Conservation (phyloP, 2,329 filamentous ascomycete genomes). For the Pseudogymnoascus sp. region DNA sequence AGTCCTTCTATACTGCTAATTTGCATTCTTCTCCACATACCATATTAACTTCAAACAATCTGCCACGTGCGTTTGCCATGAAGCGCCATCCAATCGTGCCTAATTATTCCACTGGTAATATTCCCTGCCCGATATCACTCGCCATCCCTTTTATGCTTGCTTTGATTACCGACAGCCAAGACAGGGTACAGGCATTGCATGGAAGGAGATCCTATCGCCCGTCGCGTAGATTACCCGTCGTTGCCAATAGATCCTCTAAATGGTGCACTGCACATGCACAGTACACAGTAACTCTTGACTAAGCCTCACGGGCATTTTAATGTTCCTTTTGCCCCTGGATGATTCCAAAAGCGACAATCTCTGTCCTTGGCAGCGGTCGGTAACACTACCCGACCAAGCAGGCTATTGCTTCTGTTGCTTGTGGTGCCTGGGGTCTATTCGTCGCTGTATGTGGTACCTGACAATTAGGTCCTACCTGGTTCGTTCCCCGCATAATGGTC, state of each 20-base stretch:
- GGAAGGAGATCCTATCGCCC: background rate
- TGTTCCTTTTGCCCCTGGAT: background rate
- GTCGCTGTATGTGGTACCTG: background rate
- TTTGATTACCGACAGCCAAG: background rate
- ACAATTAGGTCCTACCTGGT: background rate
- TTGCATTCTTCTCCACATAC: background rate
- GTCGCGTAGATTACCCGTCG: background rate
- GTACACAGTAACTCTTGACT: background rate
- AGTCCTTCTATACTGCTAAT: background rate
- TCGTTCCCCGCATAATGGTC: slow-evolving; percentile 5
- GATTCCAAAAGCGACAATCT: background rate
- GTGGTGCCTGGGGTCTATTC: background rate
- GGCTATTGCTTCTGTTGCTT: background rate
- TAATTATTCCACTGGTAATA: slow-evolving; percentile 3
- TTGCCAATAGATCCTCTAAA: background rate
- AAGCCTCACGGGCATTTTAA: background rate
- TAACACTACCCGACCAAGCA: background rate
- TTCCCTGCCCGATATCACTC: background rate
- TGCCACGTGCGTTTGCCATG: background rate
- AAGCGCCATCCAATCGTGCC: background rate
- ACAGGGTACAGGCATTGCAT: background rate
- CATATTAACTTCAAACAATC: background rate
- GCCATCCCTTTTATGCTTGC: background rate
- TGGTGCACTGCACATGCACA: background rate
- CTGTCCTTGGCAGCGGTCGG: background rate